Evolutionary conservation across 768 basidiomycete species (phyloP), one percentile per base, ranked within the genome.

Genomic region (Serendipita indica): DNA sequence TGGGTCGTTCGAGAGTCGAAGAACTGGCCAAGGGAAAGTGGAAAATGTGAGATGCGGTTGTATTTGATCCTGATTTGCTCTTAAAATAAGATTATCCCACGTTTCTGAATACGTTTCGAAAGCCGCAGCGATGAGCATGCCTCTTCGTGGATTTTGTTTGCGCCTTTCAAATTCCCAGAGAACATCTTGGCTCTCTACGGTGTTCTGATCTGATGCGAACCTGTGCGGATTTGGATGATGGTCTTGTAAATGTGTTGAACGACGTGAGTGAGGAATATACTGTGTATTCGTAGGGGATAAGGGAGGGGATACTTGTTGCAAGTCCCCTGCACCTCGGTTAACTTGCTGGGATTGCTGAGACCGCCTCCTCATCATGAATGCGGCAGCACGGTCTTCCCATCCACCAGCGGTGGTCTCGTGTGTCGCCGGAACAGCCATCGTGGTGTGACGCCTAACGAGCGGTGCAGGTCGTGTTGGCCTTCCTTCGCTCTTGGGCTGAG

Each of bases 351-450:
- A 54, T 27, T 33, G 49, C 25, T 54, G 49, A n/a, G 49, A 54
- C 10, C 32, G 49, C 16, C 49, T 18, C 49, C 32, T 54, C 49
- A 54, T 28, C 49, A 54, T 54, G 30, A 54, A 54, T 20, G 49
- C 49, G 4, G 49, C 49, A n/a, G 49, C 49, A 25, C 49, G 12
- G n/a, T 54, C 49, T 54, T 54, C 49, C 49, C 49, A 54, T 12
- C 49, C 49, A 25, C 49, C 49, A 20, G 25, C 49, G n/a, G 49
- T n/a, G 22, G 30, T 54, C 22, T 33, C 49, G n/a, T 28, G 3
- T 28, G 32, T 54, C n/a, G 32, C 1, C n/a, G 49, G 16, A 1
- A 30, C 30, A 1, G 49, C 49, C 4, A 33, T 54, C 22, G 49
- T 54, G 3, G 49, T 54, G 25, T 54, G 49, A n/a, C 49, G 49